Evolutionary conservation across 148 eudicot genomes (phyloP).

Genomic region (Spergularia bocconei): DNA sequence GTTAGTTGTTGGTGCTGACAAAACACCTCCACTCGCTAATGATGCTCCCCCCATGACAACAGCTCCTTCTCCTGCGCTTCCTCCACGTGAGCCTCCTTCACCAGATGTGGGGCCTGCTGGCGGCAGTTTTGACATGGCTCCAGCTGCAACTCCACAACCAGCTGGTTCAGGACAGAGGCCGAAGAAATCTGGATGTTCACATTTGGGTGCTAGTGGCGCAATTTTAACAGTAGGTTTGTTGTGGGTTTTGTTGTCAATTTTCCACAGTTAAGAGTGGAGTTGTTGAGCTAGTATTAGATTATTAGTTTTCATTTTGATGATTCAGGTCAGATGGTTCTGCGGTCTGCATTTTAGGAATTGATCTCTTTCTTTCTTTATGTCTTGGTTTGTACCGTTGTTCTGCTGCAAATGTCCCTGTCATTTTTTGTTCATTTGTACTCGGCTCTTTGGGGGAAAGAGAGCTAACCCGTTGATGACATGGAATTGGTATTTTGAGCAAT

Average conservation of each 20-base stretch:
- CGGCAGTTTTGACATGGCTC: constrained; percentile 20
- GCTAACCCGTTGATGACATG: too few relatives aligned
- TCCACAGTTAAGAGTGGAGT: not conserved
- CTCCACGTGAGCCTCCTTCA: constrained; percentile 3
- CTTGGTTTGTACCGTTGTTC: too few relatives aligned
- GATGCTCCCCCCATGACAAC: constrained; percentile 1
- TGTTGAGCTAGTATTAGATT: not conserved
- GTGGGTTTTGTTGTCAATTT: constrained; percentile 10
- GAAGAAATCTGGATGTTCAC: constrained; percentile 19
- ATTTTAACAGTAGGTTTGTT: constrained; percentile 3
- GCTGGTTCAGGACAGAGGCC: constrained; percentile 4
- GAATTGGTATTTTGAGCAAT: too few relatives aligned
- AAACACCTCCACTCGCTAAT: constrained; percentile 17
- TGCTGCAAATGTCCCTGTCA: too few relatives aligned
- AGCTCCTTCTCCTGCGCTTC: constrained; percentile 5
- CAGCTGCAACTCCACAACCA: constrained; percentile 32
- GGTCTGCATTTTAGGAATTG: too few relatives aligned
- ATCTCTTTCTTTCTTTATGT: too few relatives aligned
- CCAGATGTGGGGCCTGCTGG: not conserved
- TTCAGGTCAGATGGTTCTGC: too few relatives aligned
- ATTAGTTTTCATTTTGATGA: too few relatives aligned
- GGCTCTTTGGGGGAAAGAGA: too few relatives aligned
- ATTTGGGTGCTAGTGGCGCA: not conserved
- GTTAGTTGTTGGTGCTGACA: constrained; percentile 16
- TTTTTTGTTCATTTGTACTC: too few relatives aligned